Base-by-base conservation (phyloP, 2,329 filamentous ascomycete genomes). In the Epichloe brachyelytri region DNA sequence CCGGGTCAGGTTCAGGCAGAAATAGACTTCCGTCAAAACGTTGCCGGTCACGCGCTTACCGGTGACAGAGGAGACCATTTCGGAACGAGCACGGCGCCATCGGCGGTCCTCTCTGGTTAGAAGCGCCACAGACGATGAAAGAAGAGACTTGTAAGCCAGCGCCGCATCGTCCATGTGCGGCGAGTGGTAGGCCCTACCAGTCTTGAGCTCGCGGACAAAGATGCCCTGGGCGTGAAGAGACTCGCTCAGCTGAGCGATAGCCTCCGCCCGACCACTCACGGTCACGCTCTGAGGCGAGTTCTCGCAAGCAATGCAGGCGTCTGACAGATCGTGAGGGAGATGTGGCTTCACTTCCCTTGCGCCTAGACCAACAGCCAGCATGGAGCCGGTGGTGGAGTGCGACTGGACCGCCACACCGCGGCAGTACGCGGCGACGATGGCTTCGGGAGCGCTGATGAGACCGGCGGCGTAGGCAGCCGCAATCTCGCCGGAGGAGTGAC, bases 401-500 rank as follows among this genome's bases (percentile, higher is more conserved):
- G 45, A 41, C 3, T 49, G 4, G 17, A 49, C 46, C 11, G 54
- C 54, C 4, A 52, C 30, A 10, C 59, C 59, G 5, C 59, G 55
- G 14, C 53, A 57, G 53, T 59, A 60, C 0, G 59, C 55, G 1
- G 47, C 30, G 1, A 37, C 19, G 20, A 59, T 58, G 38, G 59
- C 59, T 4, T 55, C 53, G 1, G 38, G 14, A 8, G 45, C 43
- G 1, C 53, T 55, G 15, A 59, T 20, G 12, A 44, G 48, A 1
- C 57, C 57, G 2, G 60, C 50, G 1, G 61, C 58, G 40, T 64
- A 65, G 0, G 60, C 61, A 3, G 63, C 63, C 0, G 55, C 63
- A 7, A 65, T 63, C 48, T 65, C 63, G 0, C 63, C 63, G 1
- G 60, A 61, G 1, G 62, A 64, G 36, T 71, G 62, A 7, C 69